These are phyloP conservation scores for Eudorina sp. DNA, from an alignment of 139 green algal species.

Conservation along the genomic window DNA sequence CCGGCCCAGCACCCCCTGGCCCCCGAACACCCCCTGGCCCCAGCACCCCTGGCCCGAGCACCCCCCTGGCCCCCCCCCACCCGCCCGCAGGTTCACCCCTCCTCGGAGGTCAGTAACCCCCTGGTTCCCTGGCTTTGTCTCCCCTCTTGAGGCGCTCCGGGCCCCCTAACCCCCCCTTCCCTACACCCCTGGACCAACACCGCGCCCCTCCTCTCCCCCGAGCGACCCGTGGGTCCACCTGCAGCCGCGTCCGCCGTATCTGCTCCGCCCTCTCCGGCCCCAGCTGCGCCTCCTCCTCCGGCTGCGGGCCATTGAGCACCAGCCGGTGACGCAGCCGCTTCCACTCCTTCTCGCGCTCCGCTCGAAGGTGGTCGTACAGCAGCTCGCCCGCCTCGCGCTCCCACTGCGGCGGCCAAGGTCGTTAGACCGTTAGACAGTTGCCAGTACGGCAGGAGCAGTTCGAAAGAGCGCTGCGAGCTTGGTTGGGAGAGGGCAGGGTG, in stretches of 20 bases:
- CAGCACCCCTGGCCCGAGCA: too few species aligned
- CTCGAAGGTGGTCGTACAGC: background rate
- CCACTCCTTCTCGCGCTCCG: slow-evolving; percentile 43
- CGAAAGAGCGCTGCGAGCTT: too few species aligned
- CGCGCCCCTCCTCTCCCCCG: background rate
- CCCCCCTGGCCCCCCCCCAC: too few species aligned
- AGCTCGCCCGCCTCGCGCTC: slow-evolving; percentile 25
- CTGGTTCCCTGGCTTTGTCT: too few species aligned
- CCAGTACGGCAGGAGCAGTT: too few species aligned
- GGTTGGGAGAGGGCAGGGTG: too few species aligned
- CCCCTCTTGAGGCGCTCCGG: too few species aligned
- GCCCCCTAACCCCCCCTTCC: too few species aligned
- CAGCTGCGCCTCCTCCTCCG: background rate
- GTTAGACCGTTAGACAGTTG: too few species aligned
- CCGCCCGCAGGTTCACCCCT: too few species aligned
- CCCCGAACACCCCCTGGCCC: background rate
- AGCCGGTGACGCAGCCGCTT: slow-evolving; percentile 30
- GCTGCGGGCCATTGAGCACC: background rate
- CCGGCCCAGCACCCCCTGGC: background rate
- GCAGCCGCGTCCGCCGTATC: background rate
- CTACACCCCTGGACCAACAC: background rate
- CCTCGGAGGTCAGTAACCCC: too few species aligned
- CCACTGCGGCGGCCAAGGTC: too few species aligned
- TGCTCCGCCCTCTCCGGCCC: background rate
- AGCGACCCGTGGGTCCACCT: background rate